These are phyloP conservation scores for Schrenkiella parvula DNA, from an alignment of 345 rosid species.

Conservation along the genomic window DNA sequence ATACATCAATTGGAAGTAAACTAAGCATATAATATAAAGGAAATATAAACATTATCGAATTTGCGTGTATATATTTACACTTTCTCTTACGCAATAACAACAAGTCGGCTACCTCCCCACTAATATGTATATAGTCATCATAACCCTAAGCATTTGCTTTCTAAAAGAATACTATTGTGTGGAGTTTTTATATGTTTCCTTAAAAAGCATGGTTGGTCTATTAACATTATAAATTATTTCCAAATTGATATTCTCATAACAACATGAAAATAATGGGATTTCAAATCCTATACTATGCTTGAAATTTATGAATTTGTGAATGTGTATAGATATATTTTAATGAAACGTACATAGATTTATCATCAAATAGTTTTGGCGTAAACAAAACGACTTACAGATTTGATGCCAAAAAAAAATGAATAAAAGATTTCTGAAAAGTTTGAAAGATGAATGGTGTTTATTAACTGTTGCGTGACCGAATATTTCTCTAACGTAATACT, in stretches of 20 bases:
- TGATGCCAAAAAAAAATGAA: neutral
- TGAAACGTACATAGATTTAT: neutral
- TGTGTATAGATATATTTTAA: too few species aligned
- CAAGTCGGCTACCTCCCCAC: constrained; percentile 23
- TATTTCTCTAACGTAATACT: neutral
- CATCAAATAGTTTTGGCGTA: neutral
- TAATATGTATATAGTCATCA: neutral
- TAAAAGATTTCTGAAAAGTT: neutral
- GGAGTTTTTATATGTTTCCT: neutral
- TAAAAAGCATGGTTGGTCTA: constrained; percentile 17
- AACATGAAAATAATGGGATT: neutral
- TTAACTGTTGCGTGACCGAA: constrained; percentile 5
- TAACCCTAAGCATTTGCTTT: neutral
- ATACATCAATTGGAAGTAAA: neutral
- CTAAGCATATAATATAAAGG: neutral
- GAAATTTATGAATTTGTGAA: too few species aligned
- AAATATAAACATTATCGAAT: neutral
- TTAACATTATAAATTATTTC: neutral
- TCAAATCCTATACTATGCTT: too few species aligned
- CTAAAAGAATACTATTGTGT: neutral
- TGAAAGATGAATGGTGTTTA: neutral
- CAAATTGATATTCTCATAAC: neutral
- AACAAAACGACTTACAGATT: neutral
- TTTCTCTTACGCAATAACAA: neutral
- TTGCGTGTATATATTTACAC: neutral